These are phyloP conservation scores for Tolypocladium guangdongense DNA, from an alignment of 2,329 filamentous ascomycete species.

Conservation along the genomic window DNA sequence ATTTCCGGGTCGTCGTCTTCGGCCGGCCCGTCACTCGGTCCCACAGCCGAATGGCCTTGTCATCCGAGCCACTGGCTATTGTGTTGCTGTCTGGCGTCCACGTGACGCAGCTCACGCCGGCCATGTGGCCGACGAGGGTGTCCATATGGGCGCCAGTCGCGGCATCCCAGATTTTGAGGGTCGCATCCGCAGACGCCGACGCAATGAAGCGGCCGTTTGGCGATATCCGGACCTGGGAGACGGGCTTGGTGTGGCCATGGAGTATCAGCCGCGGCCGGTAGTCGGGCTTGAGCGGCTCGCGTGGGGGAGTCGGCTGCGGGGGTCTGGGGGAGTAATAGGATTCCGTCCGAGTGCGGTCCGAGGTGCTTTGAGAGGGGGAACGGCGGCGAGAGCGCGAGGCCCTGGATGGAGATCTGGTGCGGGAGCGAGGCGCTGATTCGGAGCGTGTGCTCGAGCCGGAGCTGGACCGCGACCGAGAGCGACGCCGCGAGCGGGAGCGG, in stretches of 20 bases:
- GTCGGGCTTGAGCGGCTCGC: conserved; percentile 46
- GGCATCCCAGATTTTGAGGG: conserved; percentile 85
- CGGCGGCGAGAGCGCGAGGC: conserved; percentile 16
- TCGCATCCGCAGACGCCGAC: conserved; percentile 79
- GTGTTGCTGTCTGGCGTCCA: conserved; percentile 87
- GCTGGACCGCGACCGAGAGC: conserved; percentile 21
- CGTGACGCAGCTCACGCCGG: conserved; percentile 83
- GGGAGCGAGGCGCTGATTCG: conserved; percentile 21
- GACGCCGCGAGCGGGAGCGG: conserved; percentile 14
- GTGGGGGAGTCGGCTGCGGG: conserved; percentile 24
- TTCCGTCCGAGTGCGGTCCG: conserved; percentile 15
- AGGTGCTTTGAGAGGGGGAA: conserved; percentile 17
- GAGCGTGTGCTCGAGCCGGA: conserved; percentile 27
- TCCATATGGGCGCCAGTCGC: conserved; percentile 68
- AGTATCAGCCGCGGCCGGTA: conserved; percentile 63
- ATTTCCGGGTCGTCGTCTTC: conserved; percentile 32
- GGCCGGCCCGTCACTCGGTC: conserved; percentile 55
- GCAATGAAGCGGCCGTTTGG: conserved; percentile 86
- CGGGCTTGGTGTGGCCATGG: conserved; percentile 64
- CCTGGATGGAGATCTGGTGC: conserved; percentile 16
- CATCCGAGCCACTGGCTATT: conserved; percentile 84
- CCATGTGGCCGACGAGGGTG: conserved; percentile 85
- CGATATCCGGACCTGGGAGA: conserved; percentile 82
- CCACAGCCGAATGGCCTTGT: conserved; percentile 94
- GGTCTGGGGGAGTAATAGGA: conserved; percentile 5